phyloP scores from a whole-genome alignment of 306 rosid species.

The Mimosa bimucronata region DNA sequence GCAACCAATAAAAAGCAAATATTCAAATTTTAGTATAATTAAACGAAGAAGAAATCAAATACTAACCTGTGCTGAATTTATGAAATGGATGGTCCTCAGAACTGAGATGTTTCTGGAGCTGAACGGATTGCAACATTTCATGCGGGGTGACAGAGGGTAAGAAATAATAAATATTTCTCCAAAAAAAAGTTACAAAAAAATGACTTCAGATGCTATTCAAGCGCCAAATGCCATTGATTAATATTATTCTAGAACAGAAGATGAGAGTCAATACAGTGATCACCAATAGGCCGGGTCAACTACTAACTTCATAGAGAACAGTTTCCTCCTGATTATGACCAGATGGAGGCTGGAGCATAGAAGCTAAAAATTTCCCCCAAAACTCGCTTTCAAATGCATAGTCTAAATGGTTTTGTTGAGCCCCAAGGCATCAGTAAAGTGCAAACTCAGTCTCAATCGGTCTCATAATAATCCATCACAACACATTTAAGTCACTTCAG shows the following conservation, averaged over 20 bases:
- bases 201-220: constrained; percentile 21
- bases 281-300: background rate
- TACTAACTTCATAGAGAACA: background rate
- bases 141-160: constrained; percentile 16
- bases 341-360: constrained; percentile 11
- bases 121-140: constrained; percentile 49
- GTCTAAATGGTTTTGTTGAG: background rate
- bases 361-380: background rate
- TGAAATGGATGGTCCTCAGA: constrained; percentile 80
- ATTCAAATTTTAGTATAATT: constrained; percentile 24
- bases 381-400: background rate
- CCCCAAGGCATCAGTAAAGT: background rate
- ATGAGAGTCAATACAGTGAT: background rate
- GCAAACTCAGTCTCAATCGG: background rate
- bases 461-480: background rate
- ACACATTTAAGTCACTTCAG: background rate
- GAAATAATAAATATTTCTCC: constrained; percentile 37
- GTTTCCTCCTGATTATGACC: background rate
- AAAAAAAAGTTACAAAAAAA: constrained; percentile 16
- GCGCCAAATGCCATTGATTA: constrained; percentile 15
- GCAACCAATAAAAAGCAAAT: constrained; percentile 29
- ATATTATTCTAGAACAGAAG: constrained; percentile 7
- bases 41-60: constrained; percentile 23
- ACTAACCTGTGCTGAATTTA: constrained; percentile 90
- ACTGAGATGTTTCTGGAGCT: constrained; percentile 93